These are phyloP conservation scores for Pythium angustatum DNA, from an alignment of 352 stramenopile species.

Conservation along the genomic window DNA sequence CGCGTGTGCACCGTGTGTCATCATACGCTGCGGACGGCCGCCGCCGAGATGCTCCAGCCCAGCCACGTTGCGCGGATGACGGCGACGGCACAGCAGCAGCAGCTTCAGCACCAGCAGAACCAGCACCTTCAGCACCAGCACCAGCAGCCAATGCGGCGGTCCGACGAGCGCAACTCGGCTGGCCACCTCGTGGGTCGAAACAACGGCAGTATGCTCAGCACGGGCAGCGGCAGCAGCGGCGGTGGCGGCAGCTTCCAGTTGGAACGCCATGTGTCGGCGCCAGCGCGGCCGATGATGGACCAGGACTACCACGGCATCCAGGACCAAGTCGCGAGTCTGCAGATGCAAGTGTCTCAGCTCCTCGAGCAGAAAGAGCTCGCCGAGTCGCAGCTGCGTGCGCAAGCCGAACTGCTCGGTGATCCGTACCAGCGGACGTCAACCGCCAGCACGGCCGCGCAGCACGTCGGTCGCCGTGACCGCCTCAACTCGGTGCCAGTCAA, in stretches of 20 bases:
- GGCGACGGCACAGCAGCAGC: not conserved
- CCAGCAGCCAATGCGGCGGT: too few relatives aligned
- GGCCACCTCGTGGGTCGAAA: conserved; percentile 30
- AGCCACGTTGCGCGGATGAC: conserved; percentile 21
- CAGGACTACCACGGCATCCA: conserved; percentile 57
- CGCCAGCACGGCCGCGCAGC: not conserved
- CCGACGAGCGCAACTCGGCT: conserved; percentile 43
- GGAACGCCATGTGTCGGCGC: conserved; percentile 76
- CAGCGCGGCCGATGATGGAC: conserved; percentile 45
- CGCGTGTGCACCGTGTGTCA: conserved; percentile 84
- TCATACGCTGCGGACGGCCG: conserved; percentile 64
- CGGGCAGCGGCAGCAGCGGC: conserved; percentile 4
- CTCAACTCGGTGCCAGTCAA: conserved; percentile 68
- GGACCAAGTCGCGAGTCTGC: conserved; percentile 78
- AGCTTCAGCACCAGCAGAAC: not conserved
- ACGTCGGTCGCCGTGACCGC: conserved; percentile 38
- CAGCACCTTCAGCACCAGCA: not conserved
- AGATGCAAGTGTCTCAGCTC: conserved; percentile 81
- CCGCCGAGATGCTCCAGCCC: conserved; percentile 41
- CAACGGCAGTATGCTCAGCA: conserved; percentile 22
- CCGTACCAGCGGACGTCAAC: conserved; percentile 4
- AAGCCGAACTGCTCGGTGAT: conserved; percentile 63
- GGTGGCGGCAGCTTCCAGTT: conserved; percentile 34
- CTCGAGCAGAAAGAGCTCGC: conserved; percentile 86
- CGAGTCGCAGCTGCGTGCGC: conserved; percentile 68